phyloP scores from a whole-genome alignment of 129 eudicot genomes.

The Arctium minus region DNA sequence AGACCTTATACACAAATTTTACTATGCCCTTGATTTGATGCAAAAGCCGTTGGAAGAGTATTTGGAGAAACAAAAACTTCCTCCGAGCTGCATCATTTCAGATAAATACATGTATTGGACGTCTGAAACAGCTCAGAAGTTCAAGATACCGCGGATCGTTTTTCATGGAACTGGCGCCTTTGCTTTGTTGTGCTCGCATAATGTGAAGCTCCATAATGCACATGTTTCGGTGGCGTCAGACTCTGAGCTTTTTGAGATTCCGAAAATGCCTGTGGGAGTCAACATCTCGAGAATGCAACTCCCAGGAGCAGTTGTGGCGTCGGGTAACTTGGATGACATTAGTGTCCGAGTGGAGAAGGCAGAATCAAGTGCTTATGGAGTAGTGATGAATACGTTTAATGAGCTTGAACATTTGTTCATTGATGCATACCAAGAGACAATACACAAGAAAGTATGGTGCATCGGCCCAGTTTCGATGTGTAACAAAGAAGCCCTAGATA shows the following conservation, averaged over 20 bases:
- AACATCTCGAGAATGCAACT: slow-evolving; percentile 14
- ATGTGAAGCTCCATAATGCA: slow-evolving; percentile 11
- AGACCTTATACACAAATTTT: slow-evolving; percentile 15
- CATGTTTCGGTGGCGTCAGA: slow-evolving; percentile 3
- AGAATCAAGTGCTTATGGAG: slow-evolving; percentile 18
- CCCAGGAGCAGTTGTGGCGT: slow-evolving; percentile 15
- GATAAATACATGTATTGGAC: slow-evolving; percentile 27
- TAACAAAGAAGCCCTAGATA: slow-evolving; percentile 3
- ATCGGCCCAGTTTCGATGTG: slow-evolving; percentile 28
- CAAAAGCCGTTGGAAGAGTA: slow-evolving; percentile 21
- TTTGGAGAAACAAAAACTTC: not conserved
- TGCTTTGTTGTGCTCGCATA: slow-evolving; percentile 15
- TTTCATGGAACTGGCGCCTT: slow-evolving; percentile 25
- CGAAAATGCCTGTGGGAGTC: slow-evolving; percentile 6
- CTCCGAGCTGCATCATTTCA: slow-evolving; percentile 23
- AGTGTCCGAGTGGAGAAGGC: slow-evolving; percentile 19
- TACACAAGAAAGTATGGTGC: slow-evolving; percentile 10
- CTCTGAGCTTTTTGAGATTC: slow-evolving; percentile 12
- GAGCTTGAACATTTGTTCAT: slow-evolving; percentile 20
- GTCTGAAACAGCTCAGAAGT: slow-evolving; percentile 12
- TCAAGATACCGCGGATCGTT: slow-evolving; percentile 12
- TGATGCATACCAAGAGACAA: slow-evolving; percentile 6
- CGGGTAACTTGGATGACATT: slow-evolving; percentile 19
- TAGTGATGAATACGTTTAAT: slow-evolving; percentile 21
- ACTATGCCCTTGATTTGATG: slow-evolving; percentile 11